Evolutionary conservation across 306 rosid genomes (phyloP), one percentile per base, ranked within the genome.

Genomic region (Citrullus mucosospermus): DNA sequence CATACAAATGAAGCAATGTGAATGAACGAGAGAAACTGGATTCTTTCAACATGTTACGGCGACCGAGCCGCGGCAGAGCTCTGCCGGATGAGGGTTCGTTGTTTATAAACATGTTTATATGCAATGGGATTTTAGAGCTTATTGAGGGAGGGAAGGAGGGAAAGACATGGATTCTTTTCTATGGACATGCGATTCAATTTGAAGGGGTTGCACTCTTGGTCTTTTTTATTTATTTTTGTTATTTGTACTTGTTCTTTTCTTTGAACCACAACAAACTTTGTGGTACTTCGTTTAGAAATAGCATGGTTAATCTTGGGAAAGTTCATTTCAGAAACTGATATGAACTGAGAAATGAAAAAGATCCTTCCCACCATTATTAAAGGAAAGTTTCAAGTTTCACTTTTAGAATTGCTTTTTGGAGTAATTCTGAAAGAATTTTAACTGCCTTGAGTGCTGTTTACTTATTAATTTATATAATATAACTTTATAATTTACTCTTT

Each of bases 1-100:
- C 85, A 84, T 43, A 55, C 32, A 78, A 83, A 67, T 53, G 78
- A 74, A 46, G 6, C 34, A 1, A 74, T 74, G 30, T 74, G 48
- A 32, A 32, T 6, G 8, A 32, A 3, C 13, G 54, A 48, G 54
- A 48, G 54, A 48, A 48, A 48, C 54, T 48, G 57, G 57, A 53
- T 53, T 53, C 9, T 17, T 53, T 53, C 20, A 2, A 17, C 20
- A 15, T 53, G 57, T 53, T 53, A 16, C 20, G 1, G 39, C 15
- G 25, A 13, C 14, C 4, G 53, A 66, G 20, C 41, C 68, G 14
- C 1, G 44, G 46, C 46, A 11, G 38, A 48, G 51, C 34, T 3
- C 8, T 3, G 54, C 9, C 5, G 71, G 20, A 16, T 6, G 25
- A 32, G 3, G 22, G 8, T 20, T 66, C 10, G 28, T 39, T 36